Conservation (phyloP, 2,329 filamentous ascomycete genomes). For the Aspergillus pseudoterreus region DNA sequence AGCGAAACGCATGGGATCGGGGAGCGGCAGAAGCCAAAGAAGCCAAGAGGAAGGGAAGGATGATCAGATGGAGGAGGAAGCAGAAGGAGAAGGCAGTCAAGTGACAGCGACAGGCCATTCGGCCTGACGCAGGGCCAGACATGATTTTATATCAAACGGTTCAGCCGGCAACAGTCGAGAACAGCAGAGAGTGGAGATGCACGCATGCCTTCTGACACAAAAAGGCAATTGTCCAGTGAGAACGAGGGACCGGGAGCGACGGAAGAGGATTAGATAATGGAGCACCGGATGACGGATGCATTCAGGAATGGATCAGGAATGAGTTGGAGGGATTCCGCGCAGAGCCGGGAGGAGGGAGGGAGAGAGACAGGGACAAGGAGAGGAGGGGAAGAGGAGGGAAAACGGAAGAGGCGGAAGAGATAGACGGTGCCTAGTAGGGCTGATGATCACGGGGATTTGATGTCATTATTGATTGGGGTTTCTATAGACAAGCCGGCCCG, state of each 20-base stretch:
- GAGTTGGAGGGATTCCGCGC: too few relatives aligned
- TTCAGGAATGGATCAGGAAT: neutral
- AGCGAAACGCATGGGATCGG: too few relatives aligned
- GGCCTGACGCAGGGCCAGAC: slow-evolving; percentile 9
- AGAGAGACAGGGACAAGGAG: neutral
- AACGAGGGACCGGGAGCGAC: slow-evolving; percentile 21
- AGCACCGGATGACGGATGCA: slow-evolving; percentile 19
- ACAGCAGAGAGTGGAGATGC: slow-evolving; percentile 7
- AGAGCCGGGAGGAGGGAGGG: slow-evolving; percentile 2
- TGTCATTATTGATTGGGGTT: too few relatives aligned
- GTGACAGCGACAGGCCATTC: slow-evolving; percentile 8
- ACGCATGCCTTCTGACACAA: neutral
- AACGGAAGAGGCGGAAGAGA: slow-evolving; percentile 16
- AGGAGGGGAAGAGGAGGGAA: neutral
- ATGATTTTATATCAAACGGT: neutral
- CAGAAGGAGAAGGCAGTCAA: slow-evolving; percentile 3
- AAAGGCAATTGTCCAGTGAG: slow-evolving; percentile 14
- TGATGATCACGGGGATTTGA: too few relatives aligned
- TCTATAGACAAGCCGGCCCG: too few relatives aligned
- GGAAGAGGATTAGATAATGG: slow-evolving; percentile 20
- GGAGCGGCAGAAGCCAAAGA: too few relatives aligned
- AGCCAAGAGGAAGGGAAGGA: too few relatives aligned
- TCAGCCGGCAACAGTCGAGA: slow-evolving; percentile 18
- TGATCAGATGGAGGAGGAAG: slow-evolving; percentile 1
- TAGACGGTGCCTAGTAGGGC: too few relatives aligned